Percentiles rank a stretch among this genome's conserved stretches.
phyloP scores from a whole-genome alignment of 2,329 filamentous ascomycete genomes.

The Paecilomyces fulvus region DNA sequence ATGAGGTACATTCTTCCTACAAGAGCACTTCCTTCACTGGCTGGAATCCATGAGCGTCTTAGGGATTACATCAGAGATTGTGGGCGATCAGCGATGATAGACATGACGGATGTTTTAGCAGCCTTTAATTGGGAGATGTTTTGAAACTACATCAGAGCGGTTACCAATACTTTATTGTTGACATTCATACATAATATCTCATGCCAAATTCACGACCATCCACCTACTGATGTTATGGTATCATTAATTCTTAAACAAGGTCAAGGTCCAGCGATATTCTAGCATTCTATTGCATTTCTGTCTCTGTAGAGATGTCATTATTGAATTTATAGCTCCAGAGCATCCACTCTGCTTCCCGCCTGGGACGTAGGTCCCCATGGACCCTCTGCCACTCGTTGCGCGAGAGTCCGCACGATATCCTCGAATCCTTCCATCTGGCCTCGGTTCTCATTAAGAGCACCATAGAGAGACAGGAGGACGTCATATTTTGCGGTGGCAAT shows the following conservation, averaged over 20 bases:
- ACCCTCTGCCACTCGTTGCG: constrained; percentile 33
- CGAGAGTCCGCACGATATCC: constrained; percentile 32
- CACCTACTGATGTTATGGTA: not conserved
- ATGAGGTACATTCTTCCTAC: too few species aligned
- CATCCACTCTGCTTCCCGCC: constrained; percentile 25
- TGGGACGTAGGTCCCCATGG: constrained; percentile 29
- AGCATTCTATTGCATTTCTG: not conserved
- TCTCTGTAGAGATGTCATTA: not conserved
- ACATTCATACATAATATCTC: not conserved
- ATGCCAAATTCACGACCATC: not conserved
- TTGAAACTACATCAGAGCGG: not conserved
- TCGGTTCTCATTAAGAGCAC: constrained; percentile 31
- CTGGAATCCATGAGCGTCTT: too few species aligned
- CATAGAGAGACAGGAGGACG: constrained; percentile 43
- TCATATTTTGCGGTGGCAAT: constrained; percentile 52
- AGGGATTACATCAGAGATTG: too few species aligned
- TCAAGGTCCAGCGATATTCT: not conserved
- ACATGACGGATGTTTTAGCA: not conserved
- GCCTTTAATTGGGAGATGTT: not conserved
- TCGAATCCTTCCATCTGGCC: constrained; percentile 25
- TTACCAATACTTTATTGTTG: not conserved
- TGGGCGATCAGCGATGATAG: not conserved
- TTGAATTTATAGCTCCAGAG: constrained; percentile 22
- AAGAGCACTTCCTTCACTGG: too few species aligned
- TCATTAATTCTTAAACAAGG: not conserved